Evolutionary conservation across 1,139 yeast species (phyloP), one percentile per base, ranked within the genome.

Genomic region (Suhomyces guaymorum): DNA sequence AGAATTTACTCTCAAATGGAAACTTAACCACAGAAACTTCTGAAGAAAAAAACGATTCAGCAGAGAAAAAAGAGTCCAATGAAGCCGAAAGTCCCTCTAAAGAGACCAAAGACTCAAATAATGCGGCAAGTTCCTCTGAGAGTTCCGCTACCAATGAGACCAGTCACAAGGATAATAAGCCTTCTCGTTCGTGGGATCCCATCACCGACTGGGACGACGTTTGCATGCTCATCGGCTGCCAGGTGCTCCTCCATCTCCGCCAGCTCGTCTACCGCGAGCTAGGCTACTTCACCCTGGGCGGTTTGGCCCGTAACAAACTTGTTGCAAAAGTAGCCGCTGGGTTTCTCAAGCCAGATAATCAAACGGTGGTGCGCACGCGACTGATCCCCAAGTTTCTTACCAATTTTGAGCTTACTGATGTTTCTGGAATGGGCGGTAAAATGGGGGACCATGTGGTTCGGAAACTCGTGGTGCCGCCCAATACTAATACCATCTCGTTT

Each of bases 161-260:
- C n/a, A n/a, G n/a, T n/a, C n/a, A n/a, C n/a, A n/a, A n/a, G n/a
- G n/a, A n/a, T n/a, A n/a, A n/a, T n/a, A n/a, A n/a, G n/a, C n/a
- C n/a, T n/a, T n/a, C n/a, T n/a, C n/a, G n/a, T n/a, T n/a, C n/a
- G n/a, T n/a, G n/a, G n/a, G n/a, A n/a, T n/a, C n/a, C n/a, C n/a
- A n/a, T n/a, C n/a, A n/a, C n/a, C 2, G 96, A 89, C 55, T 90
- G 97, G 97, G 96, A 90, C 53, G 97, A 92, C 54, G 59, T 89
- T 0, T 61, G 82, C 10, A 68, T 82, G 17, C 49, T 84, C 14
- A 52, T 89, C 1, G 97, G 86, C 0, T 80, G 95, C 0, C 66
- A 69, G 13, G 49, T 81, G 1, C 70, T 85, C 2, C 59, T 57
- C 30, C 68, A 75, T 0, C 60, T 88, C 3, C 64, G 98, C 25